Conservation (phyloP, 768 basidiomycete species). For the Cystofilobasidium macerans region DNA sequence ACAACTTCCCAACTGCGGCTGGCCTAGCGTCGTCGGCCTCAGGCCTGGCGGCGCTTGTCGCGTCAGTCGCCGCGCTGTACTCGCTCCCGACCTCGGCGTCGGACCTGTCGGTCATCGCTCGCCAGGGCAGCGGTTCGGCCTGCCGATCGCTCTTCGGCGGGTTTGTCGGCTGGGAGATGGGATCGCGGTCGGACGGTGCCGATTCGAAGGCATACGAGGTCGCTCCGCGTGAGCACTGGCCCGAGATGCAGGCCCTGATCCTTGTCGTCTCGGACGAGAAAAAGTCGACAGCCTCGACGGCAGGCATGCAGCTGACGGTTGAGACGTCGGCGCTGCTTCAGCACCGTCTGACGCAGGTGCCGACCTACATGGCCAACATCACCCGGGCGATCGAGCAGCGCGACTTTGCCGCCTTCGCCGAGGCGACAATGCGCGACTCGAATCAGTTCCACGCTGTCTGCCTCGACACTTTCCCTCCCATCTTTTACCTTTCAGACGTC, state of each 20-base stretch:
- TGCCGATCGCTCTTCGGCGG: constrained; percentile 96
- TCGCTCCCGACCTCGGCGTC: constrained; percentile 64
- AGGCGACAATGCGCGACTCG: constrained; percentile 90
- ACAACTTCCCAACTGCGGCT: constrained; percentile 99
- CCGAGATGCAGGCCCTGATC: constrained; percentile 90
- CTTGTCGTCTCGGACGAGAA: constrained; percentile 93
- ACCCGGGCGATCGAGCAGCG: constrained; percentile 60
- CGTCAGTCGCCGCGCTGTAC: constrained; percentile 80
- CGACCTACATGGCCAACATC: constrained; percentile 71
- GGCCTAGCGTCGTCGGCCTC: constrained; percentile 95
- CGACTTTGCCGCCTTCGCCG: constrained; percentile 82
- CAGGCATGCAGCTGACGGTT: constrained; percentile 96
- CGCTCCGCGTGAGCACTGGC: constrained; percentile 79
- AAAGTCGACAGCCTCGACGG: constrained; percentile 87
- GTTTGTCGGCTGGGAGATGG: constrained; percentile 90
- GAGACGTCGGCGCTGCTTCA: constrained; percentile 78
- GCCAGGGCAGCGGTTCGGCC: constrained; percentile 94
- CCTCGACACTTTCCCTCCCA: constrained; percentile 91
- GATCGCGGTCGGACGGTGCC: constrained; percentile 52
- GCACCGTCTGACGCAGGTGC: constrained; percentile 74
- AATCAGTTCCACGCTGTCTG: constrained; percentile 98
- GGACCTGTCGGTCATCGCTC: constrained; percentile 79
- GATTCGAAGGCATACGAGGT: constrained; percentile 84
- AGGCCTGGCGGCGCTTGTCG: constrained; percentile 87
- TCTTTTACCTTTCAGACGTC: constrained; percentile 99